A percentile compares a stretch with the other conserved stretches of the same genome.
Evolutionary conservation across 2,329 filamentous ascomycete species (phyloP).

Genomic region (Dothideomycetidae sp.): DNA sequence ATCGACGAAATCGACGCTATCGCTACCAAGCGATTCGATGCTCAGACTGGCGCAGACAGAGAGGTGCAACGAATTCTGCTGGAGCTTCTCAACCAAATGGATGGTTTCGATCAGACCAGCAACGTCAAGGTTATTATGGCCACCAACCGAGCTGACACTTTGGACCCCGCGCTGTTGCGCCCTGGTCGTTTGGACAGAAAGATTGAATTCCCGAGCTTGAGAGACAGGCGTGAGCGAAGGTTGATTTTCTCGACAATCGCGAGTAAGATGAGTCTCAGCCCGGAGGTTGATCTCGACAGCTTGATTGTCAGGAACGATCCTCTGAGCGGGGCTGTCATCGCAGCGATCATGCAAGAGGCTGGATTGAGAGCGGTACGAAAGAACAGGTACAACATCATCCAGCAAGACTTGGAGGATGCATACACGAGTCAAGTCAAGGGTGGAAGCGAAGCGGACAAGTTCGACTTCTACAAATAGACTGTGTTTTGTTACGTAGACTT

Average conservation of each 20-base stretch:
- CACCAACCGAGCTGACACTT: conserved; percentile 92
- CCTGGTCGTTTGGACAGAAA: conserved; percentile 93
- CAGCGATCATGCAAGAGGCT: conserved; percentile 98
- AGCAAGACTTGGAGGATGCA: conserved; percentile 88
- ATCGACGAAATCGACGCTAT: conserved; percentile 99
- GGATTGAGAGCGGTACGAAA: conserved; percentile 87
- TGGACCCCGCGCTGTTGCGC: conserved; percentile 86
- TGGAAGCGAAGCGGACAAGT: conserved; percentile 54
- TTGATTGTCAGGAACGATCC: conserved; percentile 95
- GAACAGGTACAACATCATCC: conserved; percentile 99
- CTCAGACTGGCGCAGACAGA: conserved; percentile 91
- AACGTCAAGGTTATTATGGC: conserved; percentile 99
- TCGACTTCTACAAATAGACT: conserved; percentile 77
- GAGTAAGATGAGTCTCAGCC: conserved; percentile 88
- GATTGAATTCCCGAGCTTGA: conserved; percentile 94
- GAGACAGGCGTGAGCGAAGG: conserved; percentile 84
- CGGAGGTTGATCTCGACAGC: conserved; percentile 91
- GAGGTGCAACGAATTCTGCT: conserved; percentile 97
- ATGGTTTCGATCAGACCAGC: conserved; percentile 95
- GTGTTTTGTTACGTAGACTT: not conserved
- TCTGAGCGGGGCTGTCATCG: conserved; percentile 86
- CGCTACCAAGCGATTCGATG: conserved; percentile 97
- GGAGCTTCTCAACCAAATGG: conserved; percentile 98
- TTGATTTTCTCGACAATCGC: conserved; percentile 98
- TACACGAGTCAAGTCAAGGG: conserved; percentile 96